A percentile compares a stretch with the other conserved stretches of the same genome.
Evolutionary conservation across 2,329 filamentous ascomycete species (phyloP).

Genomic region (Allantophomopsis lycopodina): DNA sequence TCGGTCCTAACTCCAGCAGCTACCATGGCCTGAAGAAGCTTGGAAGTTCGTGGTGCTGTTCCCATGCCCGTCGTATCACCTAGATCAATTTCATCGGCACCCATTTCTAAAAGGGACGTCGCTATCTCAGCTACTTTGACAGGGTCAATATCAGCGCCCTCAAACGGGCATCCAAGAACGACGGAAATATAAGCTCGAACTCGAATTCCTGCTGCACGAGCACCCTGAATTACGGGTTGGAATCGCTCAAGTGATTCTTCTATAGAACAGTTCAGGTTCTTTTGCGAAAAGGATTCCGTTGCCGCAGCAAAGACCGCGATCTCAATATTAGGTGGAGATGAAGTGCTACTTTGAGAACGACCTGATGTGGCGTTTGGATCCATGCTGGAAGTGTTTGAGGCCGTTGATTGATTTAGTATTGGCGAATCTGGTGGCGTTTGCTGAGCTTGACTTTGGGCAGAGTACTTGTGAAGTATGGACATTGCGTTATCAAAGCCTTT

Average conservation of each 20-base stretch:
- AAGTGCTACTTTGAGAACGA: neutral
- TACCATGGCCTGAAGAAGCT: no score
- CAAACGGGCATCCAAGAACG: slow-evolving; percentile 68
- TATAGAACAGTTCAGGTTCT: slow-evolving; percentile 73
- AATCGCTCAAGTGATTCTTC: slow-evolving; percentile 60
- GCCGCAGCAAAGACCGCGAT: slow-evolving; percentile 73
- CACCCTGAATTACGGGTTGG: slow-evolving; percentile 52
- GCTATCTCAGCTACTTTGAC: slow-evolving; percentile 53
- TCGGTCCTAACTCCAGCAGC: slow-evolving; percentile 31
- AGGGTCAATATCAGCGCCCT: slow-evolving; percentile 50
- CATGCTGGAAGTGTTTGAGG: slow-evolving; percentile 5
- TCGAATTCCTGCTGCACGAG: slow-evolving; percentile 49
- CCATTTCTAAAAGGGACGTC: slow-evolving; percentile 63
- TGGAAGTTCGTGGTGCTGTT: slow-evolving; percentile 46
- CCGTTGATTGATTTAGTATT: slow-evolving; percentile 19
- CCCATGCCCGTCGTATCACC: slow-evolving; percentile 90
- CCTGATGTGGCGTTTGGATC: slow-evolving; percentile 1
- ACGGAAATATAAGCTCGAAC: slow-evolving; percentile 73
- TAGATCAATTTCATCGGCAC: slow-evolving; percentile 80
- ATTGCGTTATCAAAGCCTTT: slow-evolving; percentile 56
- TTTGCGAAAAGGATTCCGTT: slow-evolving; percentile 66
- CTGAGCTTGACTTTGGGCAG: slow-evolving; percentile 34
- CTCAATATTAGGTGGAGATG: slow-evolving; percentile 37
- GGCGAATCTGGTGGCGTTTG: slow-evolving; percentile 21
- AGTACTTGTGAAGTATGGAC: slow-evolving; percentile 36